Conservation (phyloP, 73 alveolate genomes). For the Symbiodinium pilosum region DNA sequence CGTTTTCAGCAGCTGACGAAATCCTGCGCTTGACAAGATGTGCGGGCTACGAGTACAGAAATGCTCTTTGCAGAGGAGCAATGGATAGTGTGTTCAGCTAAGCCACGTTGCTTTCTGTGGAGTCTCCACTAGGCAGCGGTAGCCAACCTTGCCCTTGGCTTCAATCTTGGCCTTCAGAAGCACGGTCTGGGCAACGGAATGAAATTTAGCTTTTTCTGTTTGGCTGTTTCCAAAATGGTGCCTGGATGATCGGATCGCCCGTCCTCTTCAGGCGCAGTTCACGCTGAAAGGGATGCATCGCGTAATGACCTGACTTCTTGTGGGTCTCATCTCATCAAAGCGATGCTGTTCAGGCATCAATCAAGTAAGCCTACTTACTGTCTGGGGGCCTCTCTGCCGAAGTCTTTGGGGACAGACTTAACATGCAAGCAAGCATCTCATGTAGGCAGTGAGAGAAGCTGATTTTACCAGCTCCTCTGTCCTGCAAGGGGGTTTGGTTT, state of each 20-base stretch:
- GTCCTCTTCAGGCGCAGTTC: slow-evolving; percentile 58
- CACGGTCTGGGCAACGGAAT: too few species aligned
- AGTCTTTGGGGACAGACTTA: too few species aligned
- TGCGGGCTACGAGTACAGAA: neutral
- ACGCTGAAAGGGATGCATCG: slow-evolving; percentile 83
- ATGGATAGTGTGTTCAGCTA: neutral
- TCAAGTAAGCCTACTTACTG: too few species aligned
- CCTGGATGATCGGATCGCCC: too few species aligned
- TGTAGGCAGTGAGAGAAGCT: slow-evolving; percentile 70
- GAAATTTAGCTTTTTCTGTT: too few species aligned
- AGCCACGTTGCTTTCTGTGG: slow-evolving; percentile 56
- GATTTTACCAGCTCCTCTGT: slow-evolving; percentile 86
- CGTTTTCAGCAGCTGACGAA: slow-evolving; percentile 41
- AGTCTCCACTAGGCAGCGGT: slow-evolving; percentile 73
- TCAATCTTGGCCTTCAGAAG: slow-evolving; percentile 38
- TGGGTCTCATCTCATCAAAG: too few species aligned
- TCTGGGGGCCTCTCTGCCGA: too few species aligned
- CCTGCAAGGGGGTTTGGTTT: neutral
- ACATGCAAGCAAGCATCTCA: slow-evolving; percentile 4
- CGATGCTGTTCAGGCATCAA: too few species aligned
- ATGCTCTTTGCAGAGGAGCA: neutral
- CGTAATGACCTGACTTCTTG: slow-evolving; percentile 46
- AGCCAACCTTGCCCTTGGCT: slow-evolving; percentile 78
- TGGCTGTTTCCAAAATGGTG: too few species aligned
- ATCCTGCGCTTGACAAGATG: neutral